Percentiles rank a stretch among this genome's conserved stretches.
These are phyloP conservation scores for Gremmenia infestans DNA, from an alignment of 2,329 filamentous ascomycete species.

Conservation along the genomic window DNA sequence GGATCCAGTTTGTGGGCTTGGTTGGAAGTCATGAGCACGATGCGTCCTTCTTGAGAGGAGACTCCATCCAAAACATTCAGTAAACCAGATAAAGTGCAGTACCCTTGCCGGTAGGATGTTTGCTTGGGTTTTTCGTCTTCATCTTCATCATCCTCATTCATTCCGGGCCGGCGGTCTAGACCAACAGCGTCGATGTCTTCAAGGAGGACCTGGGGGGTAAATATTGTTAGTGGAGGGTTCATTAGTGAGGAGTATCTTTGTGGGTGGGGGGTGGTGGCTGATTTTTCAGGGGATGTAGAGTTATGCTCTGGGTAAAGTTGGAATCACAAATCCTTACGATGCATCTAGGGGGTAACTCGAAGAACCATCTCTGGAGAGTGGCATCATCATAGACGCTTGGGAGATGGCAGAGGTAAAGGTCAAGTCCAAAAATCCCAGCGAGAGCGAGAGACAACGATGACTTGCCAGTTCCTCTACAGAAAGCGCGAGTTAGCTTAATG, in stretches of 20 bases:
- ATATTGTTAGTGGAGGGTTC: no score
- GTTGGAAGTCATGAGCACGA: constrained; percentile 98
- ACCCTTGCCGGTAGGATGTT: constrained; percentile 26
- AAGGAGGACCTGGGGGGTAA: constrained; percentile 34
- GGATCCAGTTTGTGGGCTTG: constrained; percentile 92
- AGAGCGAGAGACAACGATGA: not conserved
- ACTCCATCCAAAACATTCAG: constrained; percentile 81
- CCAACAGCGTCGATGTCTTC: constrained; percentile 46
- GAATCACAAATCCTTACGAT: constrained; percentile 29
- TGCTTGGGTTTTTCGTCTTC: constrained; percentile 4
- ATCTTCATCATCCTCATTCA: constrained; percentile 19
- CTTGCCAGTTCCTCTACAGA: constrained; percentile 63
- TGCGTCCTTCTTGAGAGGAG: constrained; percentile 65
- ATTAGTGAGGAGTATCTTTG: no score
- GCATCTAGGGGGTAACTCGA: constrained; percentile 40
- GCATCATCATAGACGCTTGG: constrained; percentile 43
- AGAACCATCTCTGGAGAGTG: not conserved
- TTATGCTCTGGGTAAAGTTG: no score
- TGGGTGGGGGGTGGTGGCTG: no score
- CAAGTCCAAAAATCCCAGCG: constrained; percentile 35
- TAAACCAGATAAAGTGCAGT: constrained; percentile 76
- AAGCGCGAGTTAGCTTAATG: no score
- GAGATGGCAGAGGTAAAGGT: constrained; percentile 46
- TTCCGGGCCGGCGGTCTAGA: constrained; percentile 23
- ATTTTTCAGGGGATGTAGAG: no score